phyloP scores from a whole-genome alignment of 106 monocot genomes.

The Apostasia ramifera region DNA sequence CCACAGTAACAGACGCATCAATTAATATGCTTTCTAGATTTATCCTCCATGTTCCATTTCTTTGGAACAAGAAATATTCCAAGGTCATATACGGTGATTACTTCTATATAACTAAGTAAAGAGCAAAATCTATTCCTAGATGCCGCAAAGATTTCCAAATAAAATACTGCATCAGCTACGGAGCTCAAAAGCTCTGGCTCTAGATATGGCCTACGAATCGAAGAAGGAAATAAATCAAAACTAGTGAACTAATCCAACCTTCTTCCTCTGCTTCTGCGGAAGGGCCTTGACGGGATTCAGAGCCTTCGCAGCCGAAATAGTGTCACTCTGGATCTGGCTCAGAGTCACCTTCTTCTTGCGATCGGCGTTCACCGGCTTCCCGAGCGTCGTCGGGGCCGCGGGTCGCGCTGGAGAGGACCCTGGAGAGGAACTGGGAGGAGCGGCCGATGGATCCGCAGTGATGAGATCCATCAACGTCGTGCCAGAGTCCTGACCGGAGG shows the following conservation, averaged over 20 bases:
- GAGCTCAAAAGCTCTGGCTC: too few relatives aligned
- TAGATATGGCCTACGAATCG: background rate
- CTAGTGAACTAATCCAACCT: constrained; percentile 21
- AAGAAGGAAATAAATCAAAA: background rate
- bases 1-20: too few relatives aligned
- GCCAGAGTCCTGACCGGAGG: constrained; percentile 62
- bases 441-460: constrained; percentile 65
- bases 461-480: constrained; percentile 88
- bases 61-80: background rate
- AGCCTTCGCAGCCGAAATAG: constrained; percentile 89
- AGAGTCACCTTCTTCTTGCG: constrained; percentile 62
- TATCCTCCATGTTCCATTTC: background rate
- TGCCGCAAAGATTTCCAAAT: too few relatives aligned
- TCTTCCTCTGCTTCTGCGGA: constrained; percentile 63
- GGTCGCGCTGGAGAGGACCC: constrained; percentile 11
- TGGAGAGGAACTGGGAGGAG: constrained; percentile 11
- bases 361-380: constrained; percentile 57
- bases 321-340: constrained; percentile 94
- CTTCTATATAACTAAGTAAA: too few relatives aligned
- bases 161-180: too few relatives aligned
- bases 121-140: too few relatives aligned
- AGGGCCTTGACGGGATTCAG: constrained; percentile 68
- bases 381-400: constrained; percentile 37
- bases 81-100: too few relatives aligned
- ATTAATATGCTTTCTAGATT: too few relatives aligned